A percentile compares a stretch with the other conserved stretches of the same genome.
phyloP scores from a whole-genome alignment of 2,329 filamentous ascomycete genomes.

The Verticillium klebahnii region DNA sequence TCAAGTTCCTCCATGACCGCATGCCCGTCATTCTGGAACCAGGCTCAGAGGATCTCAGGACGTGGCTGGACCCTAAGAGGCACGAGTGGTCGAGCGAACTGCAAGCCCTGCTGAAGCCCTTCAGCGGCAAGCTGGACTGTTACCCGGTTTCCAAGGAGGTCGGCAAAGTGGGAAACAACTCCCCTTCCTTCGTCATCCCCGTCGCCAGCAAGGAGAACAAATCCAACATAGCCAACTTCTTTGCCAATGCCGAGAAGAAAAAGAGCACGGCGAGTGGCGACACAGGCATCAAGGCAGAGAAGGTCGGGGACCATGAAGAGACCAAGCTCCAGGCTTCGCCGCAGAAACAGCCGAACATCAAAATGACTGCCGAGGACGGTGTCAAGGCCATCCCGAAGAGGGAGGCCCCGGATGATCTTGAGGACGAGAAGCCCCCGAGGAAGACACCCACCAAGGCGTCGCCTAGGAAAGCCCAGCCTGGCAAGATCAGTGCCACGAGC shows the following conservation, averaged over 20 bases:
- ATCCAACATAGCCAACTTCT: constrained; percentile 91
- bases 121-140: constrained; percentile 70
- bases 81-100: constrained; percentile 74
- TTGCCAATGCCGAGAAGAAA: constrained; percentile 46
- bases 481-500: constrained; percentile 35
- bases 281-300: constrained; percentile 9
- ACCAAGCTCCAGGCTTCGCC: constrained; percentile 5
- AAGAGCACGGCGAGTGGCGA: constrained; percentile 17
- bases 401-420: constrained; percentile 13
- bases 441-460: constrained; percentile 17
- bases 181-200: constrained; percentile 75
- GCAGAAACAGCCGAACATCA: constrained; percentile 16
- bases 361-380: constrained; percentile 4
- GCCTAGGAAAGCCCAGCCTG: constrained; percentile 14
- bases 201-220: constrained; percentile 85
- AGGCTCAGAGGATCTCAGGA: constrained; percentile 62
- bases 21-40: constrained; percentile 93
- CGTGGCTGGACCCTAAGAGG: constrained; percentile 69
- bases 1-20: constrained; percentile 84
- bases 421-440: constrained; percentile 16
- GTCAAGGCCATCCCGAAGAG: constrained; percentile 19
- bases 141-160: constrained; percentile 87
- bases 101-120: constrained; percentile 76
- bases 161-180: constrained; percentile 91
- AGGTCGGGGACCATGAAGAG: constrained; percentile 16